Evolutionary conservation across 805 yeast species (phyloP).

Genomic region (Suhomyces sp.): DNA sequence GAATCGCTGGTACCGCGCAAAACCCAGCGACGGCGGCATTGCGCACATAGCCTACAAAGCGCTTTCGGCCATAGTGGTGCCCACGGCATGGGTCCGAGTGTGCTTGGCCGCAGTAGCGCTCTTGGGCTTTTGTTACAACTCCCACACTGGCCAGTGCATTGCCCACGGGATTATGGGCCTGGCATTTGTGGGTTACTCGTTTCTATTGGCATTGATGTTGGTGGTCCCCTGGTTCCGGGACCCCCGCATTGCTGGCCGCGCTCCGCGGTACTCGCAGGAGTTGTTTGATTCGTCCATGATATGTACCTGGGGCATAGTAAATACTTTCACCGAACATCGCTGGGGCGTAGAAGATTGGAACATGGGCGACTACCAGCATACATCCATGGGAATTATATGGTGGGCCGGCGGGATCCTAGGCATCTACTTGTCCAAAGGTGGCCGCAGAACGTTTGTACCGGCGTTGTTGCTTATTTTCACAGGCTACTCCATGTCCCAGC

Average conservation of each 20-base stretch:
- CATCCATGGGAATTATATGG: constrained; percentile 95
- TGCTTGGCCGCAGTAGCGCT: constrained; percentile 81
- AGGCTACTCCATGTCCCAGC: constrained; percentile 94
- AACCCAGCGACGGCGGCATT: constrained; percentile 36
- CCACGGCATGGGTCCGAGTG: constrained; percentile 75
- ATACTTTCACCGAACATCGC: constrained; percentile 94
- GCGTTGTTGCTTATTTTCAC: constrained; percentile 79
- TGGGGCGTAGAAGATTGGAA: constrained; percentile 90
- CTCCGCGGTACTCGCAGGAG: constrained; percentile 59
- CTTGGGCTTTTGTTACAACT: constrained; percentile 82
- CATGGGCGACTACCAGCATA: constrained; percentile 92
- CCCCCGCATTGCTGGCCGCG: constrained; percentile 11
- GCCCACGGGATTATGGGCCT: constrained; percentile 98
- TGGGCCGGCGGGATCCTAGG: constrained; percentile 94
- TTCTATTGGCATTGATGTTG: constrained; percentile 61
- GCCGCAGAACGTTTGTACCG: constrained; percentile 72
- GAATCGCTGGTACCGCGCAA: constrained; percentile 32
- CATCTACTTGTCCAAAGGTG: constrained; percentile 60
- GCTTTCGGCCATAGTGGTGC: constrained; percentile 44
- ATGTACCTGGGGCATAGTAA: constrained; percentile 88
- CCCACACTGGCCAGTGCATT: constrained; percentile 88
- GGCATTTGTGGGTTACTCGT: constrained; percentile 79
- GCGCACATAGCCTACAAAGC: constrained; percentile 37
- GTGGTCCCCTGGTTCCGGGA: constrained; percentile 72
- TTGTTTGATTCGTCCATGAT: constrained; percentile 78